Percentiles rank a stretch among this genome's conserved stretches.
Evolutionary conservation across 1,139 yeast species (phyloP).

Genomic region (Suhomyces bokatorum): DNA sequence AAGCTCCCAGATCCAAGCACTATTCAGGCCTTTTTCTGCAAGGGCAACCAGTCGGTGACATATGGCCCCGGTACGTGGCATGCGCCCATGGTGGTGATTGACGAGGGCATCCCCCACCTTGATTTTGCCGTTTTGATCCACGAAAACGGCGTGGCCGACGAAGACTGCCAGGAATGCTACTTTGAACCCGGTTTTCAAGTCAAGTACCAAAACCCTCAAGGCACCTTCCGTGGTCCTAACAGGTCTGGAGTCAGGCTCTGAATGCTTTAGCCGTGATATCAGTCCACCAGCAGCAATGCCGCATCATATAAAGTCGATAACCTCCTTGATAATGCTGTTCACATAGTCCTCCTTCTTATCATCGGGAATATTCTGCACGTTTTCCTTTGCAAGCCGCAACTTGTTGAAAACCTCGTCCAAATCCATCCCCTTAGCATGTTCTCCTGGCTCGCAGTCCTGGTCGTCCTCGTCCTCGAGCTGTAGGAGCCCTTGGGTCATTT

Average conservation of each 20-base stretch:
- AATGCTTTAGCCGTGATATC: too few relatives aligned
- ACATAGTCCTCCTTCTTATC: conserved; percentile 34
- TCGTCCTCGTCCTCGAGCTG: conserved; percentile 2
- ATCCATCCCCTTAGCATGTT: conserved; percentile 19
- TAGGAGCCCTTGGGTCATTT: conserved; percentile 33
- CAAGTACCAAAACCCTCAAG: conserved; percentile 22
- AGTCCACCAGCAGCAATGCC: background rate
- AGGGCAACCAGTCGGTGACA: conserved; percentile 85
- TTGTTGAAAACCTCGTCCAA: conserved; percentile 30
- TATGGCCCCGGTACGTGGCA: conserved; percentile 76
- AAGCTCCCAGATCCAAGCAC: conserved; percentile 61
- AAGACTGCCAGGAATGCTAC: conserved; percentile 80
- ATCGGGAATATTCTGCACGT: conserved; percentile 25
- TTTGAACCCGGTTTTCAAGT: conserved; percentile 60
- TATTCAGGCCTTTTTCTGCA: conserved; percentile 68
- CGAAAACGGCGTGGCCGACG: conserved; percentile 76
- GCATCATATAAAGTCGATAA: conserved; percentile 36
- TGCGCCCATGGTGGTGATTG: conserved; percentile 89
- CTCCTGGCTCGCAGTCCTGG: conserved; percentile 3
- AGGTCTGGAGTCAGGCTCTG: background rate
- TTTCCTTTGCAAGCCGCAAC: conserved; percentile 33
- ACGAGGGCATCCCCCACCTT: conserved; percentile 48
- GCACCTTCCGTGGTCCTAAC: background rate
- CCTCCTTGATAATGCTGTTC: conserved; percentile 35
- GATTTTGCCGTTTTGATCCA: conserved; percentile 87